Conservation (phyloP, 2,329 filamentous ascomycete genomes). For the Diaporthe sp. region DNA sequence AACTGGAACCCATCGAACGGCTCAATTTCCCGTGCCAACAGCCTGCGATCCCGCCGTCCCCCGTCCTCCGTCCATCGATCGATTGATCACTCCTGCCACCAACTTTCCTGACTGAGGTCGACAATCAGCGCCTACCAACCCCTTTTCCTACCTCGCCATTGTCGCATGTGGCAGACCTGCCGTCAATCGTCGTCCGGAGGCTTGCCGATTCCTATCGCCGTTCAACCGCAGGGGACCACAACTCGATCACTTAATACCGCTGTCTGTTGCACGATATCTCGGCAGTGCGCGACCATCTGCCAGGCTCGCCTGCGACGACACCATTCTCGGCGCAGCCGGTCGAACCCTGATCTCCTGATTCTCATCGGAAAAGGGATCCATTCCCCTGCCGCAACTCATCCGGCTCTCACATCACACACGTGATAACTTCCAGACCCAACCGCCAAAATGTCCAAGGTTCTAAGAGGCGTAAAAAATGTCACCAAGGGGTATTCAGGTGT, state of each 20-base stretch:
- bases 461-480: slow-evolving; percentile 98
- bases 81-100: slow-evolving; percentile 25
- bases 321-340: slow-evolving; percentile 7
- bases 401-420: slow-evolving; percentile 9
- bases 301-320: slow-evolving; percentile 34
- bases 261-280: slow-evolving; percentile 35
- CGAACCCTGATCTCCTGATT: background rate
- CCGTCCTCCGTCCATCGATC: slow-evolving; percentile 27
- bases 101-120: slow-evolving; percentile 30
- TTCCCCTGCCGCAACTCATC: background rate
- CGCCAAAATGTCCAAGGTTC: slow-evolving; percentile 90
- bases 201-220: slow-evolving; percentile 10
- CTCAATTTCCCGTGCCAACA: slow-evolving; percentile 41
- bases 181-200: slow-evolving; percentile 8
- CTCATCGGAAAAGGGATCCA: background rate
- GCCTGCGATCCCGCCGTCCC: slow-evolving; percentile 29
- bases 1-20: slow-evolving; percentile 39
- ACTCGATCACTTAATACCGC: slow-evolving; percentile 4
- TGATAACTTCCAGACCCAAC: slow-evolving; percentile 37
- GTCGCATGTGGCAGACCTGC: slow-evolving; percentile 32
- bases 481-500: slow-evolving; percentile 98
- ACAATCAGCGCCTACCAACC: slow-evolving; percentile 23
- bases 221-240: slow-evolving; percentile 15
- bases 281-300: slow-evolving; percentile 34
- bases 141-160: slow-evolving; percentile 11